These are phyloP conservation scores for Botrytis porri DNA, from an alignment of 2,329 filamentous ascomycete genomes.

Conservation along the genomic window DNA sequence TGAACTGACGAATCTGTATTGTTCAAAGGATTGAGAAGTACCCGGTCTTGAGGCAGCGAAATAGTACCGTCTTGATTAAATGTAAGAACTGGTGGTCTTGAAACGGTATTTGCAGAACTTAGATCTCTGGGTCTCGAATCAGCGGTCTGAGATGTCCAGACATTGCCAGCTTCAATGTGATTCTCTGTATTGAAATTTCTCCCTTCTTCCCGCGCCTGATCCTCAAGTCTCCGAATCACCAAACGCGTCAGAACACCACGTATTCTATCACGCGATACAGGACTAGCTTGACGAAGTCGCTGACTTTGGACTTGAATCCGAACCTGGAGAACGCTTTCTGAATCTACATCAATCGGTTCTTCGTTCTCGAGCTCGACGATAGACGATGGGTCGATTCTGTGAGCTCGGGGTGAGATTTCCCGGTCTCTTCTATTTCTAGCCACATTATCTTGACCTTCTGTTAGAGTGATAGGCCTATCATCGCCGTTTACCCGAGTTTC, in stretches of 20 bases:
- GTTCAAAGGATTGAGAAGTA: not conserved
- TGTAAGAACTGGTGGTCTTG: not conserved
- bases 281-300: not conserved
- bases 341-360: not conserved
- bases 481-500: not conserved
- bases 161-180: rapidly evolving
- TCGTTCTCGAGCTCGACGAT: not conserved
- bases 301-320: not conserved
- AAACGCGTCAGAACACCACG: not conserved
- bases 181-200: rapidly evolving
- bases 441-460: not conserved
- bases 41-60: not conserved
- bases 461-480: not conserved
- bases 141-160: not conserved
- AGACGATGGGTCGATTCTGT: not conserved
- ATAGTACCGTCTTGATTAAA: not conserved
- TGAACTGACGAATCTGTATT: not conserved
- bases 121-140: not conserved
- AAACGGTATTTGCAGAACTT: not conserved
- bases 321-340: not conserved
- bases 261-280: not conserved
- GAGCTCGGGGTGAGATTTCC: not conserved
- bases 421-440: not conserved
- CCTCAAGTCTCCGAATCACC: not conserved
- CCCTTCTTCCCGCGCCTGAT: too few relatives aligned